These are phyloP conservation scores for Hylodesmum podocarpum DNA, from an alignment of 306 rosid genomes.

Conservation along the genomic window DNA sequence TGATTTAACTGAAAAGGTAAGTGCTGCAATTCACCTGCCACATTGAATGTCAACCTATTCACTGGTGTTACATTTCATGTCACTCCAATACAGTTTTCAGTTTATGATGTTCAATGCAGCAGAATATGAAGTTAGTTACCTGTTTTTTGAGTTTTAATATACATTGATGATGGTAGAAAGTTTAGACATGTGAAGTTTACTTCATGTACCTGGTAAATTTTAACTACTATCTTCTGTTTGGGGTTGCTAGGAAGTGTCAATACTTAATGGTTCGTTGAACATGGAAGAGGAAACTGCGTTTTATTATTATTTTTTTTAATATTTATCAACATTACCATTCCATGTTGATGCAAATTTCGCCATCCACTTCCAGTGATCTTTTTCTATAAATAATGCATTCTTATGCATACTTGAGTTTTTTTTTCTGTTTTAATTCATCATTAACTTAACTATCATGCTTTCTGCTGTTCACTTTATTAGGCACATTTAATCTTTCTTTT, in stretches of 20 bases:
- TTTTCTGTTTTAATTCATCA: slow-evolving; percentile 9
- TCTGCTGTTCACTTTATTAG: neutral
- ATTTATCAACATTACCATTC: slow-evolving; percentile 5
- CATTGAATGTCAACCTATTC: slow-evolving; percentile 14
- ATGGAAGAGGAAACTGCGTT: neutral
- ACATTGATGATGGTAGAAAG: slow-evolving; percentile 15
- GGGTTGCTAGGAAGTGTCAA: slow-evolving; percentile 4
- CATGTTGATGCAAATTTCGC: slow-evolving; percentile 5
- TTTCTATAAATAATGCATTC: neutral
- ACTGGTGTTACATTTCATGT: slow-evolving; percentile 1
- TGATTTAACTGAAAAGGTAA: slow-evolving; percentile 95
- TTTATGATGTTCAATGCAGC: slow-evolving; percentile 20
- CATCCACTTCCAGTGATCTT: neutral
- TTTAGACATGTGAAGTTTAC: slow-evolving; percentile 3
- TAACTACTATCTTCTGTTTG: neutral
- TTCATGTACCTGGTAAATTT: neutral
- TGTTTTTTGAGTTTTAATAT: slow-evolving; percentile 21
- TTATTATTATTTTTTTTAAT: too few species aligned
- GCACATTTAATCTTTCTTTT: neutral
- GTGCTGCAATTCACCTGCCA: slow-evolving; percentile 7
- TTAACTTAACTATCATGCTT: neutral
- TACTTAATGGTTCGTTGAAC: neutral
- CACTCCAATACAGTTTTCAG: slow-evolving; percentile 11
- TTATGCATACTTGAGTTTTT: slow-evolving; percentile 6
- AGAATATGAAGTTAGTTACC: slow-evolving; percentile 17